phyloP scores from a whole-genome alignment of 2,329 filamentous ascomycete genomes.

The Stylonectria norvegica region DNA sequence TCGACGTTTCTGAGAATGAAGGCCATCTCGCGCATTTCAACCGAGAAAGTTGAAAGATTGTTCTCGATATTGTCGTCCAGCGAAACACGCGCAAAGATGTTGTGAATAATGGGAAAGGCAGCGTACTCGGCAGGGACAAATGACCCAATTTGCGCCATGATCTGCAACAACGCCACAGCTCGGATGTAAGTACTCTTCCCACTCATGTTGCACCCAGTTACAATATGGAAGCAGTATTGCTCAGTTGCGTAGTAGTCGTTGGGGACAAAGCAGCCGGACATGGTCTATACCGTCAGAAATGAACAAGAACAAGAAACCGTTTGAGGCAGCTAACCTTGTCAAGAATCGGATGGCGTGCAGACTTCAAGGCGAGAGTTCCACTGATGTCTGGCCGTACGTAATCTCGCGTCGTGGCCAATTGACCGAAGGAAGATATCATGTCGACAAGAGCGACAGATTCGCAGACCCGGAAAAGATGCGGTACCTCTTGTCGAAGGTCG shows the following conservation, averaged over 20 bases:
- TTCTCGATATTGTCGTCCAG: slow-evolving; percentile 85
- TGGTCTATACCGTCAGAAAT: slow-evolving; percentile 41
- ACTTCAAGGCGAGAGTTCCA: slow-evolving; percentile 66
- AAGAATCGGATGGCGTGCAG: slow-evolving; percentile 73
- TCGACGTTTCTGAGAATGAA: slow-evolving; percentile 86
- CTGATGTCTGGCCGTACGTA: slow-evolving; percentile 66
- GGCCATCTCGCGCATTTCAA: slow-evolving; percentile 94
- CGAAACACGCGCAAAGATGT: slow-evolving; percentile 83
- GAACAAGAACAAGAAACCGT: slow-evolving; percentile 5
- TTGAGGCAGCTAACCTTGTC: slow-evolving; percentile 52
- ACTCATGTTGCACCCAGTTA: slow-evolving; percentile 98
- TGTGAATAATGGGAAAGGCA: slow-evolving; percentile 73
- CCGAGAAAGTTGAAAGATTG: slow-evolving; percentile 88
- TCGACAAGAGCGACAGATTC: slow-evolving; percentile 85
- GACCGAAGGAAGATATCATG: slow-evolving; percentile 75
- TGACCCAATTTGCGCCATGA: slow-evolving; percentile 92
- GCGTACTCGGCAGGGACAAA: slow-evolving; percentile 88
- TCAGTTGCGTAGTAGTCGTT: slow-evolving; percentile 87
- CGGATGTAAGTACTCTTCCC: slow-evolving; percentile 96
- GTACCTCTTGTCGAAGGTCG: slow-evolving; percentile 68
- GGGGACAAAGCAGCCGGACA: slow-evolving; percentile 68
- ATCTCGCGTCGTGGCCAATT: slow-evolving; percentile 61
- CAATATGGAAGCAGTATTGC: slow-evolving; percentile 81
- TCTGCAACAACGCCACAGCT: slow-evolving; percentile 73
- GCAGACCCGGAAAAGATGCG: slow-evolving; percentile 75